phyloP scores from a whole-genome alignment of 202 grass and related monocot species.

The Miscanthus sacchariflorus region DNA sequence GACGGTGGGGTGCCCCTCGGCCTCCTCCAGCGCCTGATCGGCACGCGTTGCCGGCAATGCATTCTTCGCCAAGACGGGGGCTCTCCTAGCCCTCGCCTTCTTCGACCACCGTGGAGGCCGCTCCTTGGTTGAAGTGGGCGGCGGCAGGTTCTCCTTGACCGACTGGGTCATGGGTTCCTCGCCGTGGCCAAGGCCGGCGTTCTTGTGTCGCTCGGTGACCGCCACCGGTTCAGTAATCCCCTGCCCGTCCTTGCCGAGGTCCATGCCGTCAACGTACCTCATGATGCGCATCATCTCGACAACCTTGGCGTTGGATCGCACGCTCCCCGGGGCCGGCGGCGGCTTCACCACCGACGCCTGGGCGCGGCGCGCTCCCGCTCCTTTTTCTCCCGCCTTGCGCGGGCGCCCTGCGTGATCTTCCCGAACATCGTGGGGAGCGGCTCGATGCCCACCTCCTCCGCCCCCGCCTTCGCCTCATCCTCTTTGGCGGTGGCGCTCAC shows the following conservation, averaged over 20 bases:
- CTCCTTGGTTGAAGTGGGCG: constrained; percentile 24
- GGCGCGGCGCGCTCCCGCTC: constrained; percentile 42
- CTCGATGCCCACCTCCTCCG: constrained; percentile 32
- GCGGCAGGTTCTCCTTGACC: constrained; percentile 53
- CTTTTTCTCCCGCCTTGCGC: constrained; percentile 69
- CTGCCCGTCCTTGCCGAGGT: constrained; percentile 75
- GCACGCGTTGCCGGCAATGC: constrained; percentile 48
- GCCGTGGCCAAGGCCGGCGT: constrained; percentile 65
- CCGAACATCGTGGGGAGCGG: constrained; percentile 61
- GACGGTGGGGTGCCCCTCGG: constrained; percentile 39
- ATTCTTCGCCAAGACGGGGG: constrained; percentile 52
- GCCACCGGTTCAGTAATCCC: constrained; percentile 61
- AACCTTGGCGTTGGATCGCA: constrained; percentile 63
- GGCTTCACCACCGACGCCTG: not conserved
- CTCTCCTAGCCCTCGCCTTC: constrained; percentile 51
- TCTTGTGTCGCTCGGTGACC: constrained; percentile 59
- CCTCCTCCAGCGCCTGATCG: constrained; percentile 52
- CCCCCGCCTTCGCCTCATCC: not conserved
- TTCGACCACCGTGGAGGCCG: constrained; percentile 65
- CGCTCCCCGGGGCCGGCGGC: constrained; percentile 30
- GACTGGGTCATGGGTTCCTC: constrained; percentile 51
- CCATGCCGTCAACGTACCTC: constrained; percentile 65
- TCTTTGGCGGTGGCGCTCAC: not conserved
- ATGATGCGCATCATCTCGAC: constrained; percentile 60
- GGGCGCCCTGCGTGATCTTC: constrained; percentile 60